Conservation (phyloP, 2,329 filamentous ascomycete species). For the Diaporthe sp. region DNA sequence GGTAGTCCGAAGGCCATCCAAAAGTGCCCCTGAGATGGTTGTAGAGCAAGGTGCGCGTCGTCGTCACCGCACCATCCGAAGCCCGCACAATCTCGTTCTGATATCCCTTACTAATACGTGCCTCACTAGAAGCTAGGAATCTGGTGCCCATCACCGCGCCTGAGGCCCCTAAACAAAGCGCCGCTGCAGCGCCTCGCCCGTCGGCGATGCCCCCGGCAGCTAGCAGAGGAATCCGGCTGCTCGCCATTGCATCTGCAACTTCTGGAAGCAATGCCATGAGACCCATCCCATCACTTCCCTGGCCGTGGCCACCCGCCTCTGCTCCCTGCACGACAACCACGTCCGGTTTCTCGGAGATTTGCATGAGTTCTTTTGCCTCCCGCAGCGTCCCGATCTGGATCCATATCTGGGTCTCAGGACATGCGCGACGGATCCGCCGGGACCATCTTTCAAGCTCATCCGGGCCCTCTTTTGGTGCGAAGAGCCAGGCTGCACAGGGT, state of each 20-base stretch:
- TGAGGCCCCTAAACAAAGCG: conserved; percentile 60
- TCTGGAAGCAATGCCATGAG: conserved; percentile 62
- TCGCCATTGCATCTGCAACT: conserved; percentile 51
- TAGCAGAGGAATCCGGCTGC: conserved; percentile 53
- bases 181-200: conserved; percentile 60
- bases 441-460: conserved; percentile 56
- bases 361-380: conserved; percentile 56
- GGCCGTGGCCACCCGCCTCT: conserved; percentile 65
- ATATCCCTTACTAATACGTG: conserved; percentile 52
- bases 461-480: conserved; percentile 52
- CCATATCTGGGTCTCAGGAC: conserved; percentile 59
- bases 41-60: conserved; percentile 55
- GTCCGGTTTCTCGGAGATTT: conserved; percentile 51
- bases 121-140: conserved; percentile 63
- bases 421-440: conserved; percentile 50
- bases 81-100: conserved; percentile 54
- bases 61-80: conserved; percentile 50
- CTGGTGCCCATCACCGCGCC: conserved; percentile 72
- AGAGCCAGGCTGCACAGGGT: conserved; percentile 59
- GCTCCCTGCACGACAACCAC: conserved; percentile 63
- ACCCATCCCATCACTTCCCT: conserved; percentile 54
- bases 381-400: conserved; percentile 60
- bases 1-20: conserved; percentile 54
- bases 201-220: conserved; percentile 65
- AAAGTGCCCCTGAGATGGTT: conserved; percentile 55